A percentile compares a stretch with the other conserved stretches of the same genome.
Evolutionary conservation across 371 early-diverging fungal genomes (phyloP).

Genomic region (Mucor velutinosus): DNA sequence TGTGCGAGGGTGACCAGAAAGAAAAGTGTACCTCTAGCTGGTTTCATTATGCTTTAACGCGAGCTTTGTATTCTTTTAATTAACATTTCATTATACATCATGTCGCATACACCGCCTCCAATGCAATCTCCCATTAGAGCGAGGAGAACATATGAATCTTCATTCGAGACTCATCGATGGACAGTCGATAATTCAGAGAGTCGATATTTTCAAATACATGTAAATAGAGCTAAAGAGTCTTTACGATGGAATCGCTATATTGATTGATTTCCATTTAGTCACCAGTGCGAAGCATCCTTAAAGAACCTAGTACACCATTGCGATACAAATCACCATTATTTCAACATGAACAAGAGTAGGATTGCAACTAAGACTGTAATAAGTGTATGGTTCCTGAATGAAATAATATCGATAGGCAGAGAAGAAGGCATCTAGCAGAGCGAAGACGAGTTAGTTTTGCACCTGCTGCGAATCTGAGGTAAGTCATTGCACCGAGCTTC

Average conservation of each 20-base stretch:
- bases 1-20: neutral
- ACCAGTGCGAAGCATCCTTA: conserved; percentile 11
- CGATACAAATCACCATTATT: conserved; percentile 14
- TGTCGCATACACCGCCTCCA: conserved; percentile 2
- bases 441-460: conserved; percentile 20
- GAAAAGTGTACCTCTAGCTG: neutral
- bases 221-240: neutral
- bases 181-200: conserved; percentile 10
- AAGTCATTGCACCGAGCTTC: neutral
- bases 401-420: neutral
- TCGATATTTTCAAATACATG: neutral
- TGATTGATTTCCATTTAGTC: neutral
- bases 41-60: neutral
- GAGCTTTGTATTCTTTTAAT: neutral
- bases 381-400: neutral
- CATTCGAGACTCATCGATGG: conserved; percentile 1
- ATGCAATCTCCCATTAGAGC: neutral
- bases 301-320: conserved; percentile 4
- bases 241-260: neutral
- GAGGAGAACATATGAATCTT: neutral
- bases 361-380: neutral
- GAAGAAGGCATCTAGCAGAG: conserved; percentile 3
- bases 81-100: neutral
- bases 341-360: conserved; percentile 18
- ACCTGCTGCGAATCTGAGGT: conserved; percentile 9